Base-by-base conservation (phyloP, 2,329 filamentous ascomycete species). In the Microdochium nivale region DNA sequence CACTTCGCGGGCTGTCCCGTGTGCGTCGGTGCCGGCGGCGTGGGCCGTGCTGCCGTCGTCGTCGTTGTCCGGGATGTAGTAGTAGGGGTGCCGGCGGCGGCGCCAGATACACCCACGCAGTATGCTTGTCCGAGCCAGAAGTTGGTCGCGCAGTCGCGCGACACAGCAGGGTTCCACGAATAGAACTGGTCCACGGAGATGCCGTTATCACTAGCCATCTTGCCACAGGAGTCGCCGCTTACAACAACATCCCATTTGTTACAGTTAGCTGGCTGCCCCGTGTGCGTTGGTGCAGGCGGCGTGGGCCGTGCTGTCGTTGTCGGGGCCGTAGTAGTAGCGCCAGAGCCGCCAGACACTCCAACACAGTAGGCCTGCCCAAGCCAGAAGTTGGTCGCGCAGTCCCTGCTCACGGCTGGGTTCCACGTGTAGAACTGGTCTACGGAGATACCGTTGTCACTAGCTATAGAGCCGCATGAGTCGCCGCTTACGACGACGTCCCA, bases 111-210 rank as follows among this genome's bases (percentile, higher is more conserved):
- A 25, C 50, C 46, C 24, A 54, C 51, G 35, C 55, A 57, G 37
- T 57, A 57, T 8, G 52, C 51, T 4, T 57, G 30, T 5, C 51
- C 54, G 32, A 51, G 13, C 55, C 54, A 57, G 51, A 55, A 57
- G 43, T 53, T 53, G 21, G 43, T 47, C 16, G 44, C 19, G 24
- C 59, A 60, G 52, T 60, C 55, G 9, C 30, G 43, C 13, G 52
- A 54, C 49, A 60, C 49, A 19, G 56, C 57, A 2, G 57, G 59
- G 51, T 62, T 55, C 56, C 54, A 58, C 9, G 32, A 50, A 44
- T 51, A 48, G 51, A 58, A 59, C 32, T 51, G 30, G 1, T 27
- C 53, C 3, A 48, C 50, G 3, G 56, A 49, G 25, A 59, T 58
- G 33, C 48, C 49, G 49, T 25, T 25, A 19, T 44, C 27, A 46